A percentile compares a stretch with the other conserved stretches of the same genome.
These are phyloP conservation scores for Rasamsonia emersonii DNA, from an alignment of 2,329 filamentous ascomycete species.

Conservation along the genomic window DNA sequence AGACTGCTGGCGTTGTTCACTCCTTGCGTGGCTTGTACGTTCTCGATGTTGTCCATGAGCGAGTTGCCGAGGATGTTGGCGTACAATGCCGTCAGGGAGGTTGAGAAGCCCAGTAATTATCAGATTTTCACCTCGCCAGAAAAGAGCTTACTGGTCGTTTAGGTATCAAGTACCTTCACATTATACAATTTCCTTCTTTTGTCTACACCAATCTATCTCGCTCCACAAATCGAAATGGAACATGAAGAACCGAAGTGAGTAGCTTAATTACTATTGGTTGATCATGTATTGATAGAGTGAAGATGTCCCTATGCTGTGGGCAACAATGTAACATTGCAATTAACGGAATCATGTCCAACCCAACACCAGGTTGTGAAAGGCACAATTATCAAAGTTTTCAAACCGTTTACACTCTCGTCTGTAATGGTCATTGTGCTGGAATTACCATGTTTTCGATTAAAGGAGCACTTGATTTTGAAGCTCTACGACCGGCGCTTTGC, in stretches of 20 bases:
- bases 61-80: too few relatives aligned
- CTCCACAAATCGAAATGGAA: slow-evolving; percentile 1
- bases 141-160: too few relatives aligned
- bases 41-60: too few relatives aligned
- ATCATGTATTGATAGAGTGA: background rate
- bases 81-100: too few relatives aligned
- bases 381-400: slow-evolving; percentile 10
- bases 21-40: too few relatives aligned
- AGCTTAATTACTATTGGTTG: background rate
- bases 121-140: too few relatives aligned
- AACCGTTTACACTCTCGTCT: slow-evolving; percentile 13
- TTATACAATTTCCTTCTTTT: slow-evolving; percentile 1
- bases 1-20: too few relatives aligned
- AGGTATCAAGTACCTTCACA: background rate
- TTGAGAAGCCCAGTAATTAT: too few relatives aligned
- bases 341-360: background rate
- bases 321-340: slow-evolving; percentile 1
- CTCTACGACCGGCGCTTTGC: slow-evolving; percentile 15
- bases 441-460: slow-evolving; percentile 3
- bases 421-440: slow-evolving; percentile 9
- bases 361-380: slow-evolving; percentile 1
- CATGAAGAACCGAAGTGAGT: slow-evolving; percentile 1
- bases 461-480: slow-evolving; percentile 12
- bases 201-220: background rate
- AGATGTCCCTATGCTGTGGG: slow-evolving; percentile 1